These are phyloP conservation scores for Tritrichomonas musculus DNA, from an alignment of 208 protist genomes.

Conservation along the genomic window DNA sequence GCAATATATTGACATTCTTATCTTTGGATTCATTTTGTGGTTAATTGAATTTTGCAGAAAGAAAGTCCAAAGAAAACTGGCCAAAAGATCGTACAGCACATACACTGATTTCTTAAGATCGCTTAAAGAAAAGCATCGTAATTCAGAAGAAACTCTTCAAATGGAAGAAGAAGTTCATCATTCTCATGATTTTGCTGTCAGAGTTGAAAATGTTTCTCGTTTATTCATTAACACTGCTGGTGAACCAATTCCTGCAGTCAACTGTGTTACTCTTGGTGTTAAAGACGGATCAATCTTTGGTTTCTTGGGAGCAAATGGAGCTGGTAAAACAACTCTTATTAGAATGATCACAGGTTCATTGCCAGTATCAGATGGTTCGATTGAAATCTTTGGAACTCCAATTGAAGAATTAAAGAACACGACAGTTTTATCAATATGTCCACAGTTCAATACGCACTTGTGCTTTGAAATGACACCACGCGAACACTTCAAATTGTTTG, in stretches of 20 bases:
- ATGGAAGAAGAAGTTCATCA: conserved; percentile 22
- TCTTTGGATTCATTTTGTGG: neutral
- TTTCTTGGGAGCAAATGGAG: neutral
- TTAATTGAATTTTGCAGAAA: neutral
- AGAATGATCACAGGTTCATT: too few species aligned
- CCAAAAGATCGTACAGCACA: neutral
- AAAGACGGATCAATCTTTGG: neutral
- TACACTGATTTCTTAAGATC: neutral
- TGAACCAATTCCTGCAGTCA: neutral
- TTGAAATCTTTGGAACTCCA: neutral
- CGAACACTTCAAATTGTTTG: conserved; percentile 2
- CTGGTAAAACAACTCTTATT: too few species aligned
- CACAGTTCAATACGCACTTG: conserved; percentile 11
- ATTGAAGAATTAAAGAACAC: neutral
- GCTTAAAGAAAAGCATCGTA: neutral
- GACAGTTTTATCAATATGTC: neutral
- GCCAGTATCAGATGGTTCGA: conserved; percentile 30
- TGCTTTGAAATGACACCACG: neutral
- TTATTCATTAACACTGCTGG: too few species aligned
- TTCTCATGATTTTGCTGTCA: neutral
- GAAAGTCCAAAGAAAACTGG: neutral
- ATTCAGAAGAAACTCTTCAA: neutral
- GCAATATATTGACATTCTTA: neutral
- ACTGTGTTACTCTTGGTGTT: neutral
- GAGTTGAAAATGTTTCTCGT: neutral